Conservation (phyloP, 2,329 filamentous ascomycete genomes). For the Aurifilum marmelostoma region DNA sequence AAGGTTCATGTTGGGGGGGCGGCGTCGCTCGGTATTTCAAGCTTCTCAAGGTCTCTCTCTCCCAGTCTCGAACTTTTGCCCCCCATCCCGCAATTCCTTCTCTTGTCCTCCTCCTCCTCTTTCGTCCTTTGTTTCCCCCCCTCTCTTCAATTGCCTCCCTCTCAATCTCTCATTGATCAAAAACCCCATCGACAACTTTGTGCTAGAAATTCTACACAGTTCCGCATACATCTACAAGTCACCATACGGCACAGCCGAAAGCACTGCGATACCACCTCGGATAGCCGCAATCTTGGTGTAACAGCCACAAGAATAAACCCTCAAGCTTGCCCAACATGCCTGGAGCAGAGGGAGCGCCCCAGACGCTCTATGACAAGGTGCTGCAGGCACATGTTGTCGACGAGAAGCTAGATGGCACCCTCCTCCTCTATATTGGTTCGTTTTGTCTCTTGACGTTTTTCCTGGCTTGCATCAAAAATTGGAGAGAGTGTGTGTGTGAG, state of each 20-base stretch:
- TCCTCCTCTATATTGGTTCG: slow-evolving; percentile 90
- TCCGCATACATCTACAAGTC: not conserved
- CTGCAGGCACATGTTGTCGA: slow-evolving; percentile 93
- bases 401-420: slow-evolving; percentile 90
- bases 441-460: slow-evolving; percentile 23
- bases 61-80: not conserved
- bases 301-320: slow-evolving; percentile 8
- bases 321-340: slow-evolving; percentile 66
- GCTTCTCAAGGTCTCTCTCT: not conserved
- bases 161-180: not conserved
- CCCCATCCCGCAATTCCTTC: not conserved
- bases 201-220: not conserved
- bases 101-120: not conserved
- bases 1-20: not conserved
- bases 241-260: not conserved
- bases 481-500: not conserved
- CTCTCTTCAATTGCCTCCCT: too few species aligned
- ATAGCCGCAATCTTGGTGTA: slow-evolving; percentile 9
- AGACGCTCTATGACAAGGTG: slow-evolving; percentile 97
- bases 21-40: not conserved
- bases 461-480: not conserved
- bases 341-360: slow-evolving; percentile 69
- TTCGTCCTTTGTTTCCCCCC: not conserved
- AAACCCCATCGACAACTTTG: not conserved
- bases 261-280: not conserved